Percentiles rank a stretch among this genome's conserved stretches.
phyloP scores from a whole-genome alignment of 2,329 filamentous ascomycete species.

The Trichoderma aggressivum region DNA sequence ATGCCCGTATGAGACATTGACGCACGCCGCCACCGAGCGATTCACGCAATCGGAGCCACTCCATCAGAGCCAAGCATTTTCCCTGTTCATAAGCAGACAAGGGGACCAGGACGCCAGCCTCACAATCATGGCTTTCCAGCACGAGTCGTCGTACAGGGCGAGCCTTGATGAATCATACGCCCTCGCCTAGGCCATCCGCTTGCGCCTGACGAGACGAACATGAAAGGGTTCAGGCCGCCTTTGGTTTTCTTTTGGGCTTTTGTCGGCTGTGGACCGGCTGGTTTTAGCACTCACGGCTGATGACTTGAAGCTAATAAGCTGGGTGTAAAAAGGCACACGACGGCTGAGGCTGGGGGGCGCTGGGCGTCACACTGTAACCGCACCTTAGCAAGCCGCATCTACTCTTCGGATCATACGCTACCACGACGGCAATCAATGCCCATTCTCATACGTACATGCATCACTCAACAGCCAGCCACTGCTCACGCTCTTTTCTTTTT shows the following conservation, averaged over 20 bases:
- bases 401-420: neutral
- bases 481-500: neutral
- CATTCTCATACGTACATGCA: neutral
- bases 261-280: neutral
- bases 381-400: neutral
- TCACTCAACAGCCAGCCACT: neutral
- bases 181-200: neutral
- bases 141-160: slow-evolving; percentile 8
- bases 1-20: slow-evolving; percentile 7
- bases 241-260: neutral
- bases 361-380: slow-evolving; percentile 5
- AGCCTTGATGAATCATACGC: slow-evolving; percentile 1
- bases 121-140: neutral
- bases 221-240: neutral
- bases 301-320: slow-evolving; percentile 9
- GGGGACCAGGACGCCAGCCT: neutral
- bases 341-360: neutral
- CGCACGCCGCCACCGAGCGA: slow-evolving; percentile 4
- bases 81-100: neutral
- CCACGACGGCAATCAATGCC: neutral
- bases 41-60: slow-evolving; percentile 17
- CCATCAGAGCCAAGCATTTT: slow-evolving; percentile 6
- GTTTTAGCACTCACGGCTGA: neutral
- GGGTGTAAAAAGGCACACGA: neutral
- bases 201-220: neutral